These are phyloP conservation scores for Aspergillus homomorphus DNA, from an alignment of 495 filamentous ascomycete genomes.

Conservation along the genomic window DNA sequence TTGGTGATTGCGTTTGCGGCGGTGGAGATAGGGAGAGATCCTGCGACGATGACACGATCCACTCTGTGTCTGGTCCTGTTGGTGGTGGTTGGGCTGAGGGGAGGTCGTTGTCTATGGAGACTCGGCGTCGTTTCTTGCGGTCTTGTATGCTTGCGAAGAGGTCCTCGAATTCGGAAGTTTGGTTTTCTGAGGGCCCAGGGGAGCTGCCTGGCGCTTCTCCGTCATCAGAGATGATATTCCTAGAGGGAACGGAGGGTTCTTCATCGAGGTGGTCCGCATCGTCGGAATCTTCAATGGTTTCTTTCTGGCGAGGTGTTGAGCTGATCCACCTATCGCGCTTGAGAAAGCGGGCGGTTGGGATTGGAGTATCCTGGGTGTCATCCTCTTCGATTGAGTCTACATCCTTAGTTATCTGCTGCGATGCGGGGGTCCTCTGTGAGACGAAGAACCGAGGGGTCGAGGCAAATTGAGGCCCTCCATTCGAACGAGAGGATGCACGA, in stretches of 20 bases:
- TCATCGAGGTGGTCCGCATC: slow-evolving; percentile 14
- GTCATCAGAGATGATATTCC: slow-evolving; percentile 9
- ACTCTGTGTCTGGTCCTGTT: slow-evolving; percentile 5
- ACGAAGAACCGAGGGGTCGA: slow-evolving; percentile 42
- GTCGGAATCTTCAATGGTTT: slow-evolving; percentile 39
- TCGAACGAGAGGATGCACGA: slow-evolving; percentile 31
- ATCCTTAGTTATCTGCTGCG: slow-evolving; percentile 10
- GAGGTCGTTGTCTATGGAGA: slow-evolving; percentile 9
- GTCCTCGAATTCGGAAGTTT: slow-evolving; percentile 31
- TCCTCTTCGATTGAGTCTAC: slow-evolving; percentile 27
- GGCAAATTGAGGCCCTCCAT: slow-evolving; percentile 37
- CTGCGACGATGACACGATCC: slow-evolving; percentile 22
- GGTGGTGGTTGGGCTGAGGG: slow-evolving; percentile 3
- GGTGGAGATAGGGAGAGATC: slow-evolving; percentile 3
- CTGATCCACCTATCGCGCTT: slow-evolving; percentile 4
- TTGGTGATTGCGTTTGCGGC: background rate
- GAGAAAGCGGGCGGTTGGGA: slow-evolving; percentile 6
- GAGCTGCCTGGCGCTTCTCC: slow-evolving; percentile 24
- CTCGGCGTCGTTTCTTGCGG: slow-evolving; percentile 32
- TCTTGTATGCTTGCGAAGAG: slow-evolving; percentile 27
- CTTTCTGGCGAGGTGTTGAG: slow-evolving; percentile 24
- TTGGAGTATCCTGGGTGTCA: slow-evolving; percentile 17
- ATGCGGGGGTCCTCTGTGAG: slow-evolving; percentile 24
- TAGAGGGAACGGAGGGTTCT: background rate
- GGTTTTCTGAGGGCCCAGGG: slow-evolving; percentile 8